Evolutionary conservation across 345 rosid species (phyloP).

Genomic region (Lumnitzera littorea): DNA sequence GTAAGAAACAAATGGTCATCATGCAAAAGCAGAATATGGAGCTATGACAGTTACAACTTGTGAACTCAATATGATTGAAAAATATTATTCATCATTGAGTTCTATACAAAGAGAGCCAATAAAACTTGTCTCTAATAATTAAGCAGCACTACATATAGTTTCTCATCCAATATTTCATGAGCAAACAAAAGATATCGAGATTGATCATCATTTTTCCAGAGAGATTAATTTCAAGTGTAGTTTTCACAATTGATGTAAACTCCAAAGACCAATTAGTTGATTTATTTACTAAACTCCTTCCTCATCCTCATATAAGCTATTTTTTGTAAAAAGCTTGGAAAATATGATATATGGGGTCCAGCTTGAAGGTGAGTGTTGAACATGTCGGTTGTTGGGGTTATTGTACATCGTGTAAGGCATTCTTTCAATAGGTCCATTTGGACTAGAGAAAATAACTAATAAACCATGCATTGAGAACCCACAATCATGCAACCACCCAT

Average conservation of each 20-base stretch:
- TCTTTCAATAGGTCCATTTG: too few species aligned
- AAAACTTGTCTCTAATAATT: not conserved
- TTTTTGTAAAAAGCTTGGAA: not conserved
- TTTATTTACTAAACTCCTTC: not conserved
- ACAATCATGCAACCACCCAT: too few species aligned
- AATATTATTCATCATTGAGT: not conserved
- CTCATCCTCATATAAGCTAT: not conserved
- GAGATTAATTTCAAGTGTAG: not conserved
- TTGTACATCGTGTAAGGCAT: too few species aligned
- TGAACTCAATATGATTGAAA: not conserved
- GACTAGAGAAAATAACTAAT: too few species aligned
- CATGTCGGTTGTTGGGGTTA: too few species aligned
- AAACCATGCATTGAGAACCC: too few species aligned
- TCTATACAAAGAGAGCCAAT: not conserved
- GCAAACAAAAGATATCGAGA: not conserved
- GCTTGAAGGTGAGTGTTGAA: not conserved
- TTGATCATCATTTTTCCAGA: not conserved
- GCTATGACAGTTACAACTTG: not conserved
- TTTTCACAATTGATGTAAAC: not conserved
- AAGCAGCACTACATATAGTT: not conserved
- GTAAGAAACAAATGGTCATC: not conserved
- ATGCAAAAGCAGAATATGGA: not conserved
- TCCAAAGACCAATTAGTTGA: not conserved
- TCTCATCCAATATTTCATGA: not conserved
- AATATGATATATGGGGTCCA: not conserved